phyloP scores from a whole-genome alignment of 129 eudicot species.

The Artemisia argyi region DNA sequence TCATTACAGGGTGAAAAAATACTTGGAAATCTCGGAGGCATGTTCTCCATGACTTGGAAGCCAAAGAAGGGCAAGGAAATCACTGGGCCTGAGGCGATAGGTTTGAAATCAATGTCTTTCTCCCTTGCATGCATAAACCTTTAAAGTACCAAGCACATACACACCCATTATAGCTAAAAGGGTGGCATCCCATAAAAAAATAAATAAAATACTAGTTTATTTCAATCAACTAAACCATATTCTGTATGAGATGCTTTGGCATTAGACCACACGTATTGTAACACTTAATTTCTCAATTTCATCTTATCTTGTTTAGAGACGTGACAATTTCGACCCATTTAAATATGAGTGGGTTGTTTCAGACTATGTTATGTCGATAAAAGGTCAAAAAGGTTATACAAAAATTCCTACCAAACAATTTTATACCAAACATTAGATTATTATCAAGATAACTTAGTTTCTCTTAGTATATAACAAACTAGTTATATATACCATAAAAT shows the following conservation, averaged over 20 bases:
- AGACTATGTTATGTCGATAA: no score
- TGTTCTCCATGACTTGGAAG: conserved; percentile 98
- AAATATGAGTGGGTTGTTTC: no score
- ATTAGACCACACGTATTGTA: no score
- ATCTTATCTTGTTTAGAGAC: no score
- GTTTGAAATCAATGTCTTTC: conserved; percentile 29
- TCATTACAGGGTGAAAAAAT: conserved; percentile 83
- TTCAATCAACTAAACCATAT: no score
- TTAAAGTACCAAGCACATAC: no score
- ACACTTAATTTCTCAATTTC: no score
- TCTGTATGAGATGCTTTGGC: no score
- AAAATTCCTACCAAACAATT: background rate
- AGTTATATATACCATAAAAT: background rate
- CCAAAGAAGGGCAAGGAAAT: conserved; percentile 75
- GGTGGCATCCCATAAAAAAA: no score
- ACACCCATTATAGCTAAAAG: no score
- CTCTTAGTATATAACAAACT: background rate
- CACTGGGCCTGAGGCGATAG: conserved; percentile 66
- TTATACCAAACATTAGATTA: background rate
- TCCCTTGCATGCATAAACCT: background rate
- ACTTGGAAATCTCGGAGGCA: conserved; percentile 83
- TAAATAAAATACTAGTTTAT: no score
- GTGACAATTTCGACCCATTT: no score
- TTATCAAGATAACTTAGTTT: background rate
- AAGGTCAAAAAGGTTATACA: background rate